Base-by-base conservation (phyloP, 2,329 filamentous ascomycete genomes). In the Cytospora piceae region DNA sequence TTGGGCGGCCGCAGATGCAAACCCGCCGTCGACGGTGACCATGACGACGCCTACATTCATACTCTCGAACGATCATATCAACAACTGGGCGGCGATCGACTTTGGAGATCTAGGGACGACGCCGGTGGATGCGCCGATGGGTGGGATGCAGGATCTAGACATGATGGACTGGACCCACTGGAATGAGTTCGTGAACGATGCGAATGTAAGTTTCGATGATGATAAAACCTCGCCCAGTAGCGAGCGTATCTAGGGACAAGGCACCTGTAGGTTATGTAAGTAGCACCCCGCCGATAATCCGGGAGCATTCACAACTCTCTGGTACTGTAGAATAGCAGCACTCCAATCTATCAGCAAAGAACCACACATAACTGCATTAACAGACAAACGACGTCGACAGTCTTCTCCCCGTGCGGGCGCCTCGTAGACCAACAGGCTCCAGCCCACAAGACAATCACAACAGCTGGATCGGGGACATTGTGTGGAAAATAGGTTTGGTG, bases 171-270 rank as follows among this genome's bases (percentile, higher is more conserved):
- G 76, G 79, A 73, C 74, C 56, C 74, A 76, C 14, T 82, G 80
- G 80, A 79, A 78, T 67, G 80, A 82, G 34, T 82, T 82, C 67
- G 73, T 81, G 51, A 72, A 73, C 39, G 80, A 82, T 59, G 77
- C 79, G 5, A 65, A 58, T 37, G 62, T 63, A 27, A 46, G 52
- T 8, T 29, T 65, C 49, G 66, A 67, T 49, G 37, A 54, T n/a
- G 39, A 55, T 1, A 53, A 64, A n/a, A 65, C 63, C n/a, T 24
- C 67, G 11, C 49, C 60, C 5, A 49, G 64, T 32, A 67, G 63
- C 27, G 66, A 67, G 27, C 59, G 59, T 2, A 58, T 42, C 8
- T 61, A 53, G 24, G 15, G 62, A 29, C 27, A 29, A 3, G 14
- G 4, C 9, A 12, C 37, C 7, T 46, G 15, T 49, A 24, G 5